Conservation (phyloP, 2,329 filamentous ascomycete species). For the Colletotrichum orbiculare region DNA sequence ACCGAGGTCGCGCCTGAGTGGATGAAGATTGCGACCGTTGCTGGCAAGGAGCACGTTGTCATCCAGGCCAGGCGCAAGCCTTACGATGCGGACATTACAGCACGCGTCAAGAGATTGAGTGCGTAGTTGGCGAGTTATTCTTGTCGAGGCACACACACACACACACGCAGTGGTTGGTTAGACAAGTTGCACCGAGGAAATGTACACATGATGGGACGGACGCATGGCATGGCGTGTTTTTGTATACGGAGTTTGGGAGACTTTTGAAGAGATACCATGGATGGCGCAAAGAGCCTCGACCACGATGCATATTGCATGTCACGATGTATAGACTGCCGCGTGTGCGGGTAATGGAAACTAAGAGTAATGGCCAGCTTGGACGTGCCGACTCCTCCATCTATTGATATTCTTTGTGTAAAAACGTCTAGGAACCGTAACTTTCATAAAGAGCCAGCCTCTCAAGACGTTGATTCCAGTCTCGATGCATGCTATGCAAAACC, state of each 20-base stretch:
- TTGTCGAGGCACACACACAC: neutral
- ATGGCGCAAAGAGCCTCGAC: neutral
- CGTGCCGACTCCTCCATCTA: conserved; percentile 34
- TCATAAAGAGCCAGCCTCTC: conserved; percentile 32
- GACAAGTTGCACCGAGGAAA: neutral
- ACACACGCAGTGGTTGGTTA: conserved; percentile 7
- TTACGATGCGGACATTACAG: conserved; percentile 35
- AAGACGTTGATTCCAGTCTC: conserved; percentile 27
- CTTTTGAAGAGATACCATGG: conserved; percentile 20
- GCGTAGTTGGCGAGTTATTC: no score
- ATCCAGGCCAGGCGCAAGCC: conserved; percentile 59
- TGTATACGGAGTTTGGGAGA: conserved; percentile 26
- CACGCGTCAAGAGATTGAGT: conserved; percentile 28
- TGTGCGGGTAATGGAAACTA: conserved; percentile 14
- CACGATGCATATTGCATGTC: neutral
- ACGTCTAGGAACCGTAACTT: conserved; percentile 36
- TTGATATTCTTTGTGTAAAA: conserved; percentile 26
- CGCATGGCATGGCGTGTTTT: conserved; percentile 24
- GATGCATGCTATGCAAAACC: conserved; percentile 33
- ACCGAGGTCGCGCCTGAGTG: conserved; percentile 67
- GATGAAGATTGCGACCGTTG: conserved; percentile 63
- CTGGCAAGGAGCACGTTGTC: conserved; percentile 67
- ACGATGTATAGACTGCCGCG: neutral
- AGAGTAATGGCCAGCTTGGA: conserved; percentile 32
- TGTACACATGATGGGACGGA: conserved; percentile 18